Evolutionary conservation across 306 rosid species (phyloP), one percentile per base, ranked within the genome.

Genomic region (Citrullus amarus): DNA sequence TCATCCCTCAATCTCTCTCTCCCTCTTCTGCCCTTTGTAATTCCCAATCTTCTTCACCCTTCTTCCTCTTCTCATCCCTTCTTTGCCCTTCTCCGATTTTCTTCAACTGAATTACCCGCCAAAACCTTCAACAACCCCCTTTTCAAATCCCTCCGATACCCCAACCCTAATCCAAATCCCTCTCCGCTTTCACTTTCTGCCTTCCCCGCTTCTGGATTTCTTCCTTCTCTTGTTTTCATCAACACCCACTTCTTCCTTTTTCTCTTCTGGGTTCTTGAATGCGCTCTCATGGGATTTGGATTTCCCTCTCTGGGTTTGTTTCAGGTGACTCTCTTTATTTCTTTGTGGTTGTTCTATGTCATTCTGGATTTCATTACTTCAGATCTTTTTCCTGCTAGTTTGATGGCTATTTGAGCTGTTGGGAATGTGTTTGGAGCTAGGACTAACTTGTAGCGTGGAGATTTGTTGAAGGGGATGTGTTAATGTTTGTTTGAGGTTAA

Each of bases 81-180:
- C 89, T 88, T 87, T 84, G 79, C 98, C 91, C 90, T 78, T 87
- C 89, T 87, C 91, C 93, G 88, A 89, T 90, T 93, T 88, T 86
- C 96, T 86, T 85, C 91, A 56, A 73, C 25, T 11, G 43, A 65
- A 65, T 80, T 90, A 86, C 98, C 93, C 97, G 97, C 98, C 97
- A 90, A 76, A 80, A 73, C 81, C n/a, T 61, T 80, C 80, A 69
- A 61, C 0, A 87, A 58, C 82, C 61, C 59, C 78, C 78, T 80
- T 86, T 90, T 90, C 92, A 89, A 93, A 90, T 81, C 60, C 58
- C 8, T 10, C 67, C 30, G 48, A 39, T 25, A 25, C 57, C 15
- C 34, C 6, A 44, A 61, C 74, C 41, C 63, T 22, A 60, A 71
- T 18, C 76, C 43, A 25, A 4, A 4, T 32, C 36, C 28, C 28